Evolutionary conservation across 176 grass and related monocot genomes (phyloP).

Genomic region (Dendrocalamus sinicus): DNA sequence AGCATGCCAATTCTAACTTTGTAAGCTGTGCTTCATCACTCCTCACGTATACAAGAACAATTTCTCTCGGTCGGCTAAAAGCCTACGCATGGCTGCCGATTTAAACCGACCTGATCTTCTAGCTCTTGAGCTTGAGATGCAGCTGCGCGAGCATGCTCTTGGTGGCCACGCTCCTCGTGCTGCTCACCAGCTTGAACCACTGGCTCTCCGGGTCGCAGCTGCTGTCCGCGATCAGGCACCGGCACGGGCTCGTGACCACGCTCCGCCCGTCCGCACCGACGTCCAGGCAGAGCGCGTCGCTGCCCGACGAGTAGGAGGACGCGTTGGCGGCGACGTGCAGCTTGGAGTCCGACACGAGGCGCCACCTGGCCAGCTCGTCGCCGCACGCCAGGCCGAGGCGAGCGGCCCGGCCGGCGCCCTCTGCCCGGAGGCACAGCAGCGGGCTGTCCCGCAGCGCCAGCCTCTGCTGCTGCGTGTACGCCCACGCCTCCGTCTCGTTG

Average conservation of each 20-base stretch:
- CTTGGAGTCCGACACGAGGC: conserved; percentile 69
- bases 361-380: conserved; percentile 57
- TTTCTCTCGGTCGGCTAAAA: too few species aligned
- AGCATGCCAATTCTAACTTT: neutral
- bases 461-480: conserved; percentile 33
- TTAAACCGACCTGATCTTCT: conserved; percentile 54
- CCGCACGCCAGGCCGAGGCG: conserved; percentile 49
- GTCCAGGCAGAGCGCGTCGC: conserved; percentile 67
- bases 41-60: too few species aligned
- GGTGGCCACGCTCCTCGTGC: conserved; percentile 46
- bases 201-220: conserved; percentile 75
- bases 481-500: conserved; percentile 52
- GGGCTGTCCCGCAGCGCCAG: conserved; percentile 35
- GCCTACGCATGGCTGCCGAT: neutral
- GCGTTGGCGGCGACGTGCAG: conserved; percentile 63
- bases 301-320: neutral
- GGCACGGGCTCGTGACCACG: conserved; percentile 70
- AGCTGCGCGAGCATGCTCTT: conserved; percentile 47
- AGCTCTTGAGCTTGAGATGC: conserved; percentile 33
- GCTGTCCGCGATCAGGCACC: conserved; percentile 62
- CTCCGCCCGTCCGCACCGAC: conserved; percentile 64
- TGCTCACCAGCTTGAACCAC: conserved; percentile 87
- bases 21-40: neutral
- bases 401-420: conserved; percentile 45
- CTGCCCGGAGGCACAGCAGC: conserved; percentile 59